These are phyloP conservation scores for Agrocybe praecox DNA, from an alignment of 768 basidiomycete species.

Conservation along the genomic window DNA sequence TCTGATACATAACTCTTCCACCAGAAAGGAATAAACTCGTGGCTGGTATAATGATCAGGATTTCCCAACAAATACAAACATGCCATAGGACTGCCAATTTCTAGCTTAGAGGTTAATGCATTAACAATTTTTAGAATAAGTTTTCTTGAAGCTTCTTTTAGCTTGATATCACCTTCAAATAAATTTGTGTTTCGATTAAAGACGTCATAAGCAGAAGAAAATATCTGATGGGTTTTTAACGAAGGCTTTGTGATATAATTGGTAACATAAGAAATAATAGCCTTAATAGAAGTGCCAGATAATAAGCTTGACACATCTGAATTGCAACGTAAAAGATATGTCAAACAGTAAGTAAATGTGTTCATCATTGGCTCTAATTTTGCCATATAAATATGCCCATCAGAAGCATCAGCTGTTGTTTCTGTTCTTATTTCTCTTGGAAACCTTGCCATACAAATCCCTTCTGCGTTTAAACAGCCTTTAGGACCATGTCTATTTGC, in stretches of 20 bases:
- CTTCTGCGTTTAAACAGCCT: slow-evolving; percentile 20
- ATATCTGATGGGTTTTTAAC: slow-evolving; percentile 40
- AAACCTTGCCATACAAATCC: slow-evolving; percentile 35
- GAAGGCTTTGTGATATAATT: slow-evolving; percentile 45
- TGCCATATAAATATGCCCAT: slow-evolving; percentile 31
- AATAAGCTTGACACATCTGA: slow-evolving; percentile 38
- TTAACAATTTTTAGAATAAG: slow-evolving; percentile 30
- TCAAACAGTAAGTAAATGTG: slow-evolving; percentile 27
- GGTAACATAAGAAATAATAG: slow-evolving; percentile 37
- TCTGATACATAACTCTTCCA: slow-evolving; percentile 24
- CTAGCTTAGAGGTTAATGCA: slow-evolving; percentile 24
- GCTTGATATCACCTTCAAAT: too few relatives aligned
- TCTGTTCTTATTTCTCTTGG: slow-evolving; percentile 27
- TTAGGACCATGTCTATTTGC: slow-evolving; percentile 17
- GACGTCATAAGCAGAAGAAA: slow-evolving; percentile 20
- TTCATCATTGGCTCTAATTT: slow-evolving; percentile 40
- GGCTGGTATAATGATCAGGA: slow-evolving; percentile 11
- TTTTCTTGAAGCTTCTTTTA: slow-evolving; percentile 5
- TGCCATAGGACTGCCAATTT: slow-evolving; percentile 32
- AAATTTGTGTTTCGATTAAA: slow-evolving; percentile 12
- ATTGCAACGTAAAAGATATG: slow-evolving; percentile 38
- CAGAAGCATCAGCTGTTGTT: slow-evolving; percentile 24
- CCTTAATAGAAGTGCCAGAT: slow-evolving; percentile 41
- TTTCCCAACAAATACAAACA: too few relatives aligned
- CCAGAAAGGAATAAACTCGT: slow-evolving; percentile 27